Evolutionary conservation across 768 basidiomycete genomes (phyloP).

Genomic region (Cyclocybe aegerita): DNA sequence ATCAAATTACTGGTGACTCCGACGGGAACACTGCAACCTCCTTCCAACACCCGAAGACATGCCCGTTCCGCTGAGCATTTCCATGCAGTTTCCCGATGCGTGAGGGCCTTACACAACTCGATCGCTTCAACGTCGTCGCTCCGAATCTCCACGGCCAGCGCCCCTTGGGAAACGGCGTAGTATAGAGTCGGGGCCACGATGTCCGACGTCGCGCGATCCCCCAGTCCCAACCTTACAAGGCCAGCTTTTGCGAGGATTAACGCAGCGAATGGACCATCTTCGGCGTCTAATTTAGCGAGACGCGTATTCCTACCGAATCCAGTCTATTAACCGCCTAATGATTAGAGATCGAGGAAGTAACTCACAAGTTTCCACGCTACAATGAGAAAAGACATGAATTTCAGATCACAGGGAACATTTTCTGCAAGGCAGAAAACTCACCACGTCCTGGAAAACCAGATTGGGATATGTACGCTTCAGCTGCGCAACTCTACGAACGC

Average conservation of each 20-base stretch:
- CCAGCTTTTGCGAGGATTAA: constrained; percentile 94
- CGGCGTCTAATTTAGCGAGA: constrained; percentile 85
- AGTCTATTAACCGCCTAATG: background rate
- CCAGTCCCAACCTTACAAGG: constrained; percentile 75
- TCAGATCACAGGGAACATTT: background rate
- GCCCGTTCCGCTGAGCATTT: constrained; percentile 82
- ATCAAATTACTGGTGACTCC: constrained; percentile 65
- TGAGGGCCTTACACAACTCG: constrained; percentile 64
- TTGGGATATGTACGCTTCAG: constrained; percentile 74
- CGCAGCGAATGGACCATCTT: constrained; percentile 77
- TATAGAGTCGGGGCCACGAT: constrained; percentile 73
- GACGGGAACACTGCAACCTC: constrained; percentile 97
- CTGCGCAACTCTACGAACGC: constrained; percentile 91
- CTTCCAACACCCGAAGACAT: constrained; percentile 86
- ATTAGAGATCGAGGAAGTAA: constrained; percentile 11
- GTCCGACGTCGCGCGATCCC: constrained; percentile 72
- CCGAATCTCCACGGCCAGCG: constrained; percentile 85
- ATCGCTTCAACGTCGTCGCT: constrained; percentile 58
- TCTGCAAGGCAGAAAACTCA: constrained; percentile 41
- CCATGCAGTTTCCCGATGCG: constrained; percentile 79
- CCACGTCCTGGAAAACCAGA: constrained; percentile 84
- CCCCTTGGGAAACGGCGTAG: constrained; percentile 94
- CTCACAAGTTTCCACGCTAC: constrained; percentile 87
- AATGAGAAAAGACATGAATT: constrained; percentile 6
- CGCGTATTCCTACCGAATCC: constrained; percentile 72